A percentile compares a stretch with the other conserved stretches of the same genome.
Conservation (phyloP, 176 grass and related monocot species). For the Hordeum marinum region DNA sequence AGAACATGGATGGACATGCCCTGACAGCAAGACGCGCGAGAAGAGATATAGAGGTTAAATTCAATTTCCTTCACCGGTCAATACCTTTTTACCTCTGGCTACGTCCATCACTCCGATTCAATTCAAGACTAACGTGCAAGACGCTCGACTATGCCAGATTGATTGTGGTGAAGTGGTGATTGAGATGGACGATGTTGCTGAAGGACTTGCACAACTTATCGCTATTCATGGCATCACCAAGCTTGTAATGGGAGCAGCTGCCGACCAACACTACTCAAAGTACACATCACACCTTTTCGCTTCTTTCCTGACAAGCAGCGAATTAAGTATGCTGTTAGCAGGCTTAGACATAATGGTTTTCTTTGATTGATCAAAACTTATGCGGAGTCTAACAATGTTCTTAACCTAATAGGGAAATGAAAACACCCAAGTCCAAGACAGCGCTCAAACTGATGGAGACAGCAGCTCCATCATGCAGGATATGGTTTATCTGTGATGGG, state of each 20-base stretch:
- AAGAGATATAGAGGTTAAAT: conserved; percentile 19
- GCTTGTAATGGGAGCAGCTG: conserved; percentile 63
- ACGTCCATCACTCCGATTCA: too few relatives aligned
- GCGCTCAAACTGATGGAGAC: conserved; percentile 45
- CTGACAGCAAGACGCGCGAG: neutral
- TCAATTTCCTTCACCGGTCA: neutral
- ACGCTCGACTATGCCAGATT: conserved; percentile 18
- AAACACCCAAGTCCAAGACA: conserved; percentile 46
- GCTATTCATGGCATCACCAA: conserved; percentile 34
- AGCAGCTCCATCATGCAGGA: conserved; percentile 51
- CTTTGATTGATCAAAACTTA: neutral
- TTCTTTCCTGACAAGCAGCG: neutral
- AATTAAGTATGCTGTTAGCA: neutral
- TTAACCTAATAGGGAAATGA: conserved; percentile 54
- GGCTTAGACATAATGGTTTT: neutral
- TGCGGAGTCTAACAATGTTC: conserved; percentile 18
- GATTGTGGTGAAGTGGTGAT: conserved; percentile 40
- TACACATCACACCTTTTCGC: conserved; percentile 19
- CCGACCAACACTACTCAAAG: conserved; percentile 51
- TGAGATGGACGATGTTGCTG: conserved; percentile 44
- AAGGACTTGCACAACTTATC: conserved; percentile 47
- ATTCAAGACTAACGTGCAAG: neutral
- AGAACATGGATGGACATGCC: conserved; percentile 41
- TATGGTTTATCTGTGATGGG: conserved; percentile 80
- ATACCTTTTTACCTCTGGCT: neutral